Percentiles rank a stretch among this genome's conserved stretches.
These are phyloP conservation scores for Theobroma grandiflorum DNA, from an alignment of 441 rosid genomes.

Conservation along the genomic window DNA sequence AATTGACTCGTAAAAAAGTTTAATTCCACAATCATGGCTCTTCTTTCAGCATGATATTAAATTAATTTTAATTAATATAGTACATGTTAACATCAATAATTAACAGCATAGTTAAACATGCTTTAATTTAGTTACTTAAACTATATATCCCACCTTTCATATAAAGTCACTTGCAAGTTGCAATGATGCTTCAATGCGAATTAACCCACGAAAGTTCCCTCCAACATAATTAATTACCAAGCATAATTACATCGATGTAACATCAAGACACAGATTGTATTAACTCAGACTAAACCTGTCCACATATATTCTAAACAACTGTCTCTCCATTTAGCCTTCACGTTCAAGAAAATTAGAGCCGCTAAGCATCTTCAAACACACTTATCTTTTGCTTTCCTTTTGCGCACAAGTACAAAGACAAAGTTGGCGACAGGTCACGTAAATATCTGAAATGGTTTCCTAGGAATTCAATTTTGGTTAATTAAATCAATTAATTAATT, in stretches of 20 bases:
- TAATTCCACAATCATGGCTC: neutral
- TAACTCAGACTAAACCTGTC: neutral
- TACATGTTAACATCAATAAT: neutral
- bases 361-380: neutral
- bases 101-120: neutral
- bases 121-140: neutral
- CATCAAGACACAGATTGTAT: neutral
- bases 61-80: neutral
- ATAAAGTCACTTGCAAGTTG: neutral
- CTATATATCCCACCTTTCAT: neutral
- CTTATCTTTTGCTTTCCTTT: neutral
- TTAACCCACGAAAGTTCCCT: slow-evolving; percentile 10
- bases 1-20: neutral
- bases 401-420: neutral
- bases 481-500: too few species aligned
- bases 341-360: neutral
- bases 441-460: neutral
- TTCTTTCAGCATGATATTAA: neutral
- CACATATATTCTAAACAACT: too few species aligned
- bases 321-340: neutral
- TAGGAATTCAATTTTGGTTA: neutral
- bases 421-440: neutral
- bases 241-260: neutral
- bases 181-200: neutral
- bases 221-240: neutral